Percentiles rank a stretch among this genome's conserved stretches.
Conservation (phyloP, 345 rosid species). For the Ceriops zippeliana region DNA sequence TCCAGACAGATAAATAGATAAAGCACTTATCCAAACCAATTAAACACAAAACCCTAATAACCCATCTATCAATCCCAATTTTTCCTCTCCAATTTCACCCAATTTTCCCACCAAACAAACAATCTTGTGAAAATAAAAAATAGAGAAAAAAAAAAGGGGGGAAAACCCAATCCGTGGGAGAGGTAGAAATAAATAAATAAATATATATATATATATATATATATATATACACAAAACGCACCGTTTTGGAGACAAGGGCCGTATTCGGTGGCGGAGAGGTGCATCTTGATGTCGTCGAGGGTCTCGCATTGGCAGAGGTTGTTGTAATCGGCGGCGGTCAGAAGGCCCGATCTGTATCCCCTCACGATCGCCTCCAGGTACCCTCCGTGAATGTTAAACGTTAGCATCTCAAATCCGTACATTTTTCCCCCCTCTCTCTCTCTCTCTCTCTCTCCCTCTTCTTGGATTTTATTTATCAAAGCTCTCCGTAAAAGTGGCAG, state of each 20-base stretch:
- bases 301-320: slow-evolving; percentile 96
- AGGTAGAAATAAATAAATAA: neutral
- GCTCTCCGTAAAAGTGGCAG: no score
- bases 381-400: slow-evolving; percentile 94
- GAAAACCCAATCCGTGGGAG: no score
- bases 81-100: no score
- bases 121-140: no score
- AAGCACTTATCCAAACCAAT: no score
- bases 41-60: no score
- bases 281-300: slow-evolving; percentile 99
- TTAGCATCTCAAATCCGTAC: slow-evolving; percentile 98
- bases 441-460: neutral
- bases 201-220: neutral
- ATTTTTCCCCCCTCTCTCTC: slow-evolving; percentile 25
- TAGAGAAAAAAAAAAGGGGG: no score
- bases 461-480: no score
- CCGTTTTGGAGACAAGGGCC: slow-evolving; percentile 96
- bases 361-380: slow-evolving; percentile 96
- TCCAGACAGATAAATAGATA: no score
- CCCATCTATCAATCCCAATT: no score
- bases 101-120: neutral
- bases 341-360: slow-evolving; percentile 86
- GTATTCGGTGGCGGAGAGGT: slow-evolving; percentile 96
- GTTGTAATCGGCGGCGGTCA: slow-evolving; percentile 94
- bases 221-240: slow-evolving; percentile 19